Base-by-base conservation (phyloP, 345 rosid species). In the rapeseed (Brassica napus) region DNA sequence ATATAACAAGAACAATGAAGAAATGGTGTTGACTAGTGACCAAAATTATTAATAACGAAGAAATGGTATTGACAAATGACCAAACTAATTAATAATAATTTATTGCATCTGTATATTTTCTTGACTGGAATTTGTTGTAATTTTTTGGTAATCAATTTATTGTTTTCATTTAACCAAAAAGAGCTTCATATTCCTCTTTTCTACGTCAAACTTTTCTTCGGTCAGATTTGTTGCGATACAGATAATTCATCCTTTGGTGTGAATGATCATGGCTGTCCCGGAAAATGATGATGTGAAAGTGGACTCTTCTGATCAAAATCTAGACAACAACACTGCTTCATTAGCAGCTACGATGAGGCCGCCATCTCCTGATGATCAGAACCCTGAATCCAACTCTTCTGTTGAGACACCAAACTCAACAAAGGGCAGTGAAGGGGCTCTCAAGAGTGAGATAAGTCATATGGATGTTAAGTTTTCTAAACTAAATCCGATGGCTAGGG, bases 401-500 rank as follows among this genome's bases (percentile, higher is more conserved):
- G 76, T 60, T 7, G 79, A 75, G 68, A 84, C 68, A 35, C 59
- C 68, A 35, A 60, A 49, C 32, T 79, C 69, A 11, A 15, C 61
- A 66, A 65, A 69, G 4, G 76, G 15, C 31, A 47, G 70, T 77
- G 81, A 73, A 16, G 83, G 77, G 18, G 65, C 47, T 78, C 54
- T 71, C 69, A 84, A 85, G 86, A 79, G 76, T 31, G 91, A 88
- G 24, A 89, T 92, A 85, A 90, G 82, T 78, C 89, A 89, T 82
- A 85, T 88, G 88, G 60, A 26, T 26, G 35, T 12, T 24, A 68
- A 47, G 60, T 87, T 89, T 77, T 90, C 93, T 16, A 92, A 89
- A 86, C 86, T 92, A 18, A 89, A 93, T 54, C 97, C 94, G 63
- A 83, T 88, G 97, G 98, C 98, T 26, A 85, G 79, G 80, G 98